Base-by-base conservation (phyloP, 164 flowering plant species). In the Umbellularia californica region DNA sequence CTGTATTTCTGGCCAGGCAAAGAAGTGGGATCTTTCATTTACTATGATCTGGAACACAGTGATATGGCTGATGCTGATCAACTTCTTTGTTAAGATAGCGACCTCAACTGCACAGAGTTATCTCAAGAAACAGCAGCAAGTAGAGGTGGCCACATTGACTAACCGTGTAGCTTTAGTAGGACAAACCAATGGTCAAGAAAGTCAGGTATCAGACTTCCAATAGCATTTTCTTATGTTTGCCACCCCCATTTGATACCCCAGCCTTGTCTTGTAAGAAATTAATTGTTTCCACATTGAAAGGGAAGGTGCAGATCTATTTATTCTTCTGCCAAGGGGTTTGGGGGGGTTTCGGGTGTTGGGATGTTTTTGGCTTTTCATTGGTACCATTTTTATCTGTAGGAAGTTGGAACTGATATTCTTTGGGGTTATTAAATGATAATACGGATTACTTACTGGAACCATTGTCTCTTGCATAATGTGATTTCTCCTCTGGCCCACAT, bases 11-110 rank as follows among this genome's bases (percentile, higher is more conserved):
- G 19, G 12, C 62, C 88, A 93, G 99, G 92, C 73, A 77, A 89
- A 85, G 74, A 85, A 77, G 30, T 92, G 94, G 97, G 88, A 88
- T 80, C 84, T 96, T 67, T 96, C 99, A 30, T 80, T 91, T 72
- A 81, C 92, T 65, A 80, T 84, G 25, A 73, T 94, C 33, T 95
- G 99, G 99, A 95, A 90, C 75, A 78, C 90, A 4, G 77, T 94
- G 9, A 95, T 96, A 20, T 92, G 91, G 97, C 83, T 96, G 74
- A 89, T 94, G 97, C 90, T 96, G 55, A 24, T 91, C 72, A 88
- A 90, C 86, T 96, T 92, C 86, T 91, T 92, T 65, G 63, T 85
- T 50, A 88, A 90, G 89, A 91, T 96, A 68, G 88, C 94, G 70
- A 89, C 79, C 66, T 74, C 94, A 75, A 94, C 99, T 74, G 97